Evolutionary conservation across 2,329 filamentous ascomycete genomes (phyloP), one percentile per base, ranked within the genome.

Genomic region (Talaromyces sp.): DNA sequence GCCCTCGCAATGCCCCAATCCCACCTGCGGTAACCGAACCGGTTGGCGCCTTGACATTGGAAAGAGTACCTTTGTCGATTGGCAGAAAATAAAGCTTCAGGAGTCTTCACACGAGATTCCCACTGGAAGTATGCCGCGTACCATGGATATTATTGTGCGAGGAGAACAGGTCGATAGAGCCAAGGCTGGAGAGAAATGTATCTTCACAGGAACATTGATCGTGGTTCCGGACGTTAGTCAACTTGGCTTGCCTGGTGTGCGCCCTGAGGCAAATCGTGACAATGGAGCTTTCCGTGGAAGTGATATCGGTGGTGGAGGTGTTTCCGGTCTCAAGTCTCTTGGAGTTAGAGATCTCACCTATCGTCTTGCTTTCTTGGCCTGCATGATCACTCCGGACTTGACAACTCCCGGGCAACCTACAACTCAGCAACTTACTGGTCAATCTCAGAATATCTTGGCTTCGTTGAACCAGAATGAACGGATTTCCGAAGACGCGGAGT

Each of bases 21-120:
- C 83, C 29, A 91, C 86, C 6, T 99, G 95, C 76, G 89, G 89
- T 72, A 99, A 99, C 80, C 89, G 95, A 29, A 82, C 89, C 66
- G 92, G 91, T n/a, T 99, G 95, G 95, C 89, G 93, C 70, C 81
- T 99, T n/a, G 94, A 99, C 72, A 97, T 99, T 73, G 86, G 92
- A 51, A 94, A 96, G 77, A 97, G 93, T 77, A 98, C 93, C 0
- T 99, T 99, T 76, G 91, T 99, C 68, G 95, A 99, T 80, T 99
- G 95, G 95, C 95, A 99, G 76, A 98, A 98, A 77, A 93, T 98
- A 27, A 91, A 96, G 68, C 92, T 98, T 68, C 95, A 99, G 79
- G 95, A 99, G 79, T 99, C 98, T 81, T 97, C 93, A 70, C 94
- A 94, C 3, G 95, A 99, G 76, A 99, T 99, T 43, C 95, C 95